These are phyloP conservation scores for Inga leiocalycina DNA, from an alignment of 306 rosid species.

Conservation along the genomic window DNA sequence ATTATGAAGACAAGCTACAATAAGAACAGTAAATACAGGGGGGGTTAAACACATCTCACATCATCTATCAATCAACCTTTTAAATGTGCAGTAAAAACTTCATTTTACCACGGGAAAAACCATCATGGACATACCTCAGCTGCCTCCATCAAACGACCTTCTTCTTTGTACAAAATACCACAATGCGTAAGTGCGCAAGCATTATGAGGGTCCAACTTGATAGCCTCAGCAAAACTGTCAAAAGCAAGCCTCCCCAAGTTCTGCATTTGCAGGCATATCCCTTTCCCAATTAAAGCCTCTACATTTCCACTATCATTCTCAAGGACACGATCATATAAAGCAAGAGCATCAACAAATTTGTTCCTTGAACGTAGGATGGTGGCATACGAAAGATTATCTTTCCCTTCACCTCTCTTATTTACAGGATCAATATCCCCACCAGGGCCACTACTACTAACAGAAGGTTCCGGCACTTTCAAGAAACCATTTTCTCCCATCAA, in stretches of 20 bases:
- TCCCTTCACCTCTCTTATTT: slow-evolving; percentile 56
- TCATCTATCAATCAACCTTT: not conserved
- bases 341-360: slow-evolving; percentile 86
- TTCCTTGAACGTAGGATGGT: slow-evolving; percentile 85
- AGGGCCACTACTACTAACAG: slow-evolving; percentile 54
- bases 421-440: slow-evolving; percentile 32
- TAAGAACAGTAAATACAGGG: not conserved
- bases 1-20: slow-evolving; percentile 21
- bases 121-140: slow-evolving; percentile 74
- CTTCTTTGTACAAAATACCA: slow-evolving; percentile 92
- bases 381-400: slow-evolving; percentile 71
- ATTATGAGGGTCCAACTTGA: slow-evolving; percentile 80
- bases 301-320: slow-evolving; percentile 68
- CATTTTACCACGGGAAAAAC: slow-evolving; percentile 15
- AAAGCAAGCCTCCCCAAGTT: slow-evolving; percentile 81
- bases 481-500: slow-evolving; percentile 72
- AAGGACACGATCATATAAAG: slow-evolving; percentile 68
- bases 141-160: slow-evolving; percentile 90
- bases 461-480: slow-evolving; percentile 54
- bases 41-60: not conserved
- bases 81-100: not conserved
- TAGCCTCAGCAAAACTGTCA: slow-evolving; percentile 81
- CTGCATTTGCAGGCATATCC: slow-evolving; percentile 97
- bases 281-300: slow-evolving; percentile 94
- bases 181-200: slow-evolving; percentile 90